These are phyloP conservation scores for Balakata baccata DNA, from an alignment of 345 rosid species.

Conservation along the genomic window DNA sequence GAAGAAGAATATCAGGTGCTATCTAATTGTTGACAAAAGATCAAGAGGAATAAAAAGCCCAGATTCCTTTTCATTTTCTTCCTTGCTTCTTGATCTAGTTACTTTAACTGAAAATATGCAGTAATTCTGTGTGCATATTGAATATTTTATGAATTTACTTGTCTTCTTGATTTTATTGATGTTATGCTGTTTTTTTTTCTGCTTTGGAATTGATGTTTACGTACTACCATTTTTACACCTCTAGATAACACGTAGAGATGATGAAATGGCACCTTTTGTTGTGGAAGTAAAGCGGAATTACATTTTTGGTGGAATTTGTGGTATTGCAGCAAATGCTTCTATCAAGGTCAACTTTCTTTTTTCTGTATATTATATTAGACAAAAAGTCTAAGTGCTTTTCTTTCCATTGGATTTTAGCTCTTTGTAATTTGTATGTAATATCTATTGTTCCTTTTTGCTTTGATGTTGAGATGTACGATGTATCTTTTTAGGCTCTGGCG, in stretches of 20 bases:
- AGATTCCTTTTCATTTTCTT: neutral
- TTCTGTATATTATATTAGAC: conserved; percentile 5
- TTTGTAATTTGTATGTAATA: neutral
- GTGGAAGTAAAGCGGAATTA: conserved; percentile 67
- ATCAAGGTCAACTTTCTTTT: conserved; percentile 59
- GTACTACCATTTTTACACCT: conserved; percentile 9
- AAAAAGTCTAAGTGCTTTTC: neutral
- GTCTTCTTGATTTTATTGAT: too few species aligned
- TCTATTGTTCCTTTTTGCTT: neutral
- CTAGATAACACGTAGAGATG: conserved; percentile 93
- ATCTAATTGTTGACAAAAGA: neutral
- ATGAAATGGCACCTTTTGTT: conserved; percentile 88
- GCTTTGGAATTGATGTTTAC: conserved; percentile 17
- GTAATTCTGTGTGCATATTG: neutral
- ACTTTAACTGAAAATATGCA: neutral
- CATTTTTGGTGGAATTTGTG: conserved; percentile 93
- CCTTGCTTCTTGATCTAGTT: neutral
- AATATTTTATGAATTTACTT: neutral
- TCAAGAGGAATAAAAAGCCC: neutral
- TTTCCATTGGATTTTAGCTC: conserved; percentile 7
- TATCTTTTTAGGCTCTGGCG: conserved; percentile 69
- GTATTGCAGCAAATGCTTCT: conserved; percentile 77
- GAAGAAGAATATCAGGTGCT: neutral
- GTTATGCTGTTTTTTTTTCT: neutral
- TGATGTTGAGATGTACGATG: conserved; percentile 18